phyloP scores from a whole-genome alignment of 1,284 basidiomycete species.

The Austroboletus niveus region DNA sequence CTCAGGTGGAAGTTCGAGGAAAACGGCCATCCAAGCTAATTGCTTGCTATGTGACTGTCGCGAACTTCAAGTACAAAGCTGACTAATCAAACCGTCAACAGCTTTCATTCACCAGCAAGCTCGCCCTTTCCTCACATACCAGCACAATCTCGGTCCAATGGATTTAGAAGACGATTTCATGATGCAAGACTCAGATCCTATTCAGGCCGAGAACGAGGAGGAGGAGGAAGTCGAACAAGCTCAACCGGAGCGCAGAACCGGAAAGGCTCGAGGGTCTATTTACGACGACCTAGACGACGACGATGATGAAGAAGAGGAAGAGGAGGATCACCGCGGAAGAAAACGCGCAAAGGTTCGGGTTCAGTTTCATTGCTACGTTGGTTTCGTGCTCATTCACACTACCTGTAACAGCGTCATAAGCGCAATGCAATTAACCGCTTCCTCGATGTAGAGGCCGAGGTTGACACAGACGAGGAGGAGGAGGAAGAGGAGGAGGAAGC shows the following conservation, averaged over 20 bases:
- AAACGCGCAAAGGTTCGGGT: constrained; percentile 54
- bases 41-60: too few relatives aligned
- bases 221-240: constrained; percentile 34
- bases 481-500: constrained; percentile 91
- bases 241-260: constrained; percentile 30
- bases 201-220: constrained; percentile 39
- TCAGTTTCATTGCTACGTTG: too few relatives aligned
- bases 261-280: constrained; percentile 35
- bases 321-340: constrained; percentile 44
- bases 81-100: constrained; percentile 21
- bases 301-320: constrained; percentile 41
- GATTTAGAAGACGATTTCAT: constrained; percentile 51
- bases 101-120: neutral
- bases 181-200: constrained; percentile 36
- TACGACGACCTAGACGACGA: constrained; percentile 57
- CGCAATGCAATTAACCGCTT: constrained; percentile 72
- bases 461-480: constrained; percentile 93
- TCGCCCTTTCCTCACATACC: constrained; percentile 1
- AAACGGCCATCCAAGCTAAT: too few relatives aligned
- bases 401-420: constrained; percentile 58
- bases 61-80: constrained; percentile 10
- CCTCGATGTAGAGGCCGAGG: constrained; percentile 94
- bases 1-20: constrained; percentile 53
- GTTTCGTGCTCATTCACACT: constrained; percentile 6
- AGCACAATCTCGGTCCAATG: constrained; percentile 32